Evolutionary conservation across 2,329 filamentous ascomycete species (phyloP), one percentile per base, ranked within the genome.

Genomic region (Pestalotiopsis sp.): DNA sequence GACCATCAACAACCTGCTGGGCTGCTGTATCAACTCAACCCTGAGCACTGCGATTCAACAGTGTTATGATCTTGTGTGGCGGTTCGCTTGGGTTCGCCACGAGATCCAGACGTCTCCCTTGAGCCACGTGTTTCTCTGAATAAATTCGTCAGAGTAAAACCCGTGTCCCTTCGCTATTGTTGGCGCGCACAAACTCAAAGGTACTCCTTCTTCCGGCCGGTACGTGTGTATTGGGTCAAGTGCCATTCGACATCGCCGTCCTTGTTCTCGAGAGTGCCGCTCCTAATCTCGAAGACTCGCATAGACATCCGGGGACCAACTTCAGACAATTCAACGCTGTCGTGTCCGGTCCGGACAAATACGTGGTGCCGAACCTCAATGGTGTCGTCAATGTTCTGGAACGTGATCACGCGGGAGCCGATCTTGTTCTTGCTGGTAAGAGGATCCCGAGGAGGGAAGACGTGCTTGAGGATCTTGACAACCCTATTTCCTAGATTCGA

Each of bases 271-370:
- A 98, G 84, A 4, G 95, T 97, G 17, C 96, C 95, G 66, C 91
- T 92, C 61, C 95, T 88, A 70, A 99, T 97, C 83, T 98, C 94
- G 78, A 98, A 99, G 66, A 94, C 84, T 73, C 94, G 87, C 94
- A 98, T 96, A n/a, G 94, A 97, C 93, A 98, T 97, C 68, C 96
- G 87, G 1, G 96, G 96, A 0, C 95, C 94, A 65, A 97, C 94
- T 79, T 97, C 94, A 14, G 93, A 91, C 74, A 97, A 82, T 80
- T 97, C 94, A 2, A 98, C 93, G 69, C 92, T 93, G 77, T 97
- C 91, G 77, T 95, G 96, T 0, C 93, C 92, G 0, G 96, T 98
- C 79, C 93, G 91, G 20, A 99, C 95, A 78, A 98, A 99, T 2
- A 99, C 95, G 79, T 94, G 92, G 79, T 97, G 94, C 4, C 96